Percentiles rank a stretch among this genome's conserved stretches.
Evolutionary conservation across 2,329 filamentous ascomycete species (phyloP).

Genomic region (Fusarium sp.): DNA sequence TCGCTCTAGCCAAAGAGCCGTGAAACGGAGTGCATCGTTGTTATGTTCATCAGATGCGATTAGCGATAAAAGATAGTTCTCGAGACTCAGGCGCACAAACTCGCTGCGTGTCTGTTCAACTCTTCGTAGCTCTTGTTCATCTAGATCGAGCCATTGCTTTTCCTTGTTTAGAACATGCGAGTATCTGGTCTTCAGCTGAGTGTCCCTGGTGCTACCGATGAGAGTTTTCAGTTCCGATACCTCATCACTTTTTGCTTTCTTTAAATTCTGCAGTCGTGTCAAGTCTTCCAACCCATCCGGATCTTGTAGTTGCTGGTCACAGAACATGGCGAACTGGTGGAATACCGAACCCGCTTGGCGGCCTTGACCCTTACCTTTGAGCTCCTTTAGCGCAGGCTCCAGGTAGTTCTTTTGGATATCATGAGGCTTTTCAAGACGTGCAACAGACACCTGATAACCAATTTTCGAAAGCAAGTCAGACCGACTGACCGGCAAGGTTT

Average conservation of each 20-base stretch:
- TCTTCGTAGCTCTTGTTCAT: constrained; percentile 85
- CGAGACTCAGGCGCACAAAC: constrained; percentile 87
- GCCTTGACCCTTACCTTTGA: constrained; percentile 75
- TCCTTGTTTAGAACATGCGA: constrained; percentile 74
- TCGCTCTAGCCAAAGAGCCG: constrained; percentile 92
- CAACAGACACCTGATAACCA: constrained; percentile 88
- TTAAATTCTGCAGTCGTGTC: constrained; percentile 80
- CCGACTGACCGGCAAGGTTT: constrained; percentile 77
- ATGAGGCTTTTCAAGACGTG: constrained; percentile 89
- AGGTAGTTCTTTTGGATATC: constrained; percentile 89
- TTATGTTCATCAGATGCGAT: constrained; percentile 88
- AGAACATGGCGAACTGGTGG: constrained; percentile 94
- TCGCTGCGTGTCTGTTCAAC: constrained; percentile 80
- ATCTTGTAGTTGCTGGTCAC: constrained; percentile 92
- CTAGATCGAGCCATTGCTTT: constrained; percentile 90
- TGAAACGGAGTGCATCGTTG: constrained; percentile 90
- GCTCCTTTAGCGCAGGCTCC: constrained; percentile 82
- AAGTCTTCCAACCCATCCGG: constrained; percentile 87
- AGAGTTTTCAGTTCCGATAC: constrained; percentile 76
- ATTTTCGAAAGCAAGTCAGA: constrained; percentile 88
- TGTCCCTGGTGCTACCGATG: constrained; percentile 61
- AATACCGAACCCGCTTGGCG: constrained; percentile 87
- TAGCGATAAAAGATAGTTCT: constrained; percentile 91
- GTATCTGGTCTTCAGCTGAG: constrained; percentile 66
- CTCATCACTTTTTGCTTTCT: constrained; percentile 83